Base-by-base conservation (phyloP, 2,329 filamentous ascomycete species). In the Teratosphaeria gauchensis region DNA sequence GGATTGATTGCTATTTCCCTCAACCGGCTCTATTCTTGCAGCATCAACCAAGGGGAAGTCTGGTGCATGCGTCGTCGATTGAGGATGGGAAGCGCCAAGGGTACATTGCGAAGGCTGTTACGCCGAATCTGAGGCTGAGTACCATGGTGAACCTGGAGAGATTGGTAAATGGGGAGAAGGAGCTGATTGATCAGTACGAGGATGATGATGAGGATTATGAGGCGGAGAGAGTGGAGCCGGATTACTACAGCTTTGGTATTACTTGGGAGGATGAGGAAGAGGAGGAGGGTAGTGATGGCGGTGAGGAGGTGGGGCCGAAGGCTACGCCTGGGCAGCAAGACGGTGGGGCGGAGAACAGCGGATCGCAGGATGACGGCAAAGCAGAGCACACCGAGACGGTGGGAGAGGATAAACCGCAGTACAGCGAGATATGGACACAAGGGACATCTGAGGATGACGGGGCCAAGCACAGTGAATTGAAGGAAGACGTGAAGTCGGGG, bases 11-110 rank as follows among this genome's bases (percentile, higher is more conserved):
- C 67, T 51, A 81, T 60, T 72, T 73, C 0, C 69, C 73, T 1
- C 71, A 74, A 59, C 79, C 78, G 0, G 69, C 72, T 32, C 65
- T 82, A 2, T 78, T 82, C 64, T 73, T 77, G n/a, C 76, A 78
- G 16, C 76, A 80, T 60, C 70, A 75, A 1, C 65, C 73, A 0
- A 71, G 71, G 0, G 80, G 79, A 1, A 65, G 66, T 1, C 67
- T 48, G 42, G 19, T 8, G 3, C 42, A 64, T 48, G 66, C 57
- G 8, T 61, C 65, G 1, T 66, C 65, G 48, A 77, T 75, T 56
- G 73, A 78, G 53, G 77, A 78, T 48, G 65, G 65, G 1, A 61
- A 71, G 3, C 68, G 75, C 30, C 69, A 65, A 7, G 53, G 48
- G 11, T 48, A 56, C 0, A 68, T 66, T 0, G 72, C 66, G 1